Percentiles rank a stretch among this genome's conserved stretches.
phyloP scores from a whole-genome alignment of 129 eudicot species.

The Sambucus nigra region DNA sequence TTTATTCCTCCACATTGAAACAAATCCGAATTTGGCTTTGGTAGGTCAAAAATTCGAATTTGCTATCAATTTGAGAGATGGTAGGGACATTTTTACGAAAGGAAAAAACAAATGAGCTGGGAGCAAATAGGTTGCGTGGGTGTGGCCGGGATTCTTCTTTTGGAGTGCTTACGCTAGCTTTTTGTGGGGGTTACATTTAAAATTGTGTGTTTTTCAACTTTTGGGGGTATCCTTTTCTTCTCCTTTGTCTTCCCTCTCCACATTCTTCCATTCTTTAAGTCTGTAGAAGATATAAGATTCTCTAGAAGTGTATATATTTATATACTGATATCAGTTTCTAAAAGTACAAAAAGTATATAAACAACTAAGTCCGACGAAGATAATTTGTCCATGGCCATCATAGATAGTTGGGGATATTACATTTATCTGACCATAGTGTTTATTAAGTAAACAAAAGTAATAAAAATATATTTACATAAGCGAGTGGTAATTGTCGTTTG shows the following conservation, averaged over 20 bases:
- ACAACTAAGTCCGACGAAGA: slow-evolving; percentile 1
- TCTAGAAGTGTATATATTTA: background rate
- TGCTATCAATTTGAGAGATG: background rate
- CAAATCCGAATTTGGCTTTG: background rate
- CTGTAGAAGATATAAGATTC: slow-evolving; percentile 1
- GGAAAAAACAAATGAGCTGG: slow-evolving; percentile 14
- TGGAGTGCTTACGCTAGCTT: slow-evolving; percentile 51
- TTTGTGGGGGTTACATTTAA: slow-evolving; percentile 6
- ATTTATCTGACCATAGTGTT: background rate
- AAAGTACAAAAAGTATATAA: background rate
- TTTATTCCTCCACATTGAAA: background rate
- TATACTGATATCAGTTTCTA: too few species aligned
- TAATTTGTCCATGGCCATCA: slow-evolving; percentile 3
- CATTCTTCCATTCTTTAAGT: slow-evolving; percentile 9
- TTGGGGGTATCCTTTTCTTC: slow-evolving; percentile 28
- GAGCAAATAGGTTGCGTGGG: slow-evolving; percentile 42
- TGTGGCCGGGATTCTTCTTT: slow-evolving; percentile 45
- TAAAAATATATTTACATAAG: too few species aligned
- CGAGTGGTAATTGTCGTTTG: too few species aligned
- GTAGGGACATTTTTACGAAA: slow-evolving; percentile 23
- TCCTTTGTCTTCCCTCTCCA: slow-evolving; percentile 6
- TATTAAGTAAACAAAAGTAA: background rate
- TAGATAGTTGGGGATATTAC: background rate
- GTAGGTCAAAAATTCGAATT: background rate
- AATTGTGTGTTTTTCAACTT: slow-evolving; percentile 11